Percentiles rank a stretch among this genome's conserved stretches.
phyloP scores from a whole-genome alignment of 768 basidiomycete species.

The Psilocybe cyanescens region DNA sequence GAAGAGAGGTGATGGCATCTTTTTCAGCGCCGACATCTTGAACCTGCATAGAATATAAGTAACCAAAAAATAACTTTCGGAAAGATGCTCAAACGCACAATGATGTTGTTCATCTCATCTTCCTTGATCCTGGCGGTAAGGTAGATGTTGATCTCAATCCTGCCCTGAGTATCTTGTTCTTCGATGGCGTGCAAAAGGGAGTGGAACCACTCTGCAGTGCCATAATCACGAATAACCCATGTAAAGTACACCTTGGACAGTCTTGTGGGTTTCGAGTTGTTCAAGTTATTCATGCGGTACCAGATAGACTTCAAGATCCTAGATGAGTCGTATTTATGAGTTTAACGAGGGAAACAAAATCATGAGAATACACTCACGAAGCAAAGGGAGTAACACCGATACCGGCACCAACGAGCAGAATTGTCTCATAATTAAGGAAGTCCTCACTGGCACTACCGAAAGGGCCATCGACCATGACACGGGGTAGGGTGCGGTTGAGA shows the following conservation, averaged over 20 bases:
- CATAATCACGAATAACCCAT: conserved; percentile 95
- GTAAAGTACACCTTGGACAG: conserved; percentile 94
- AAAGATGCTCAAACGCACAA: conserved; percentile 48
- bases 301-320: conserved; percentile 90
- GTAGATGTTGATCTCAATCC: conserved; percentile 94
- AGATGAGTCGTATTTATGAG: neutral
- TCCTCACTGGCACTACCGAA: conserved; percentile 94
- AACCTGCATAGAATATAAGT: conserved; percentile 40
- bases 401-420: conserved; percentile 90
- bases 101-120: conserved; percentile 93
- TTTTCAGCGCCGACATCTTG: conserved; percentile 93
- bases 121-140: conserved; percentile 90
- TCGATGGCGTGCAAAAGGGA: conserved; percentile 91
- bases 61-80: neutral
- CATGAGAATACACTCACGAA: conserved; percentile 57
- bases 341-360: neutral
- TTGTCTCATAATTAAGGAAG: conserved; percentile 87
- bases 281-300: conserved; percentile 94
- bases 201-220: conserved; percentile 92
- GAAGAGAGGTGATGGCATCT: conserved; percentile 87
- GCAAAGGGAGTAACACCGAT: conserved; percentile 98
- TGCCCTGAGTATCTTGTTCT: conserved; percentile 83
- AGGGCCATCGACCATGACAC: conserved; percentile 96
- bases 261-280: conserved; percentile 73
- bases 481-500: conserved; percentile 76